A percentile compares a stretch with the other conserved stretches of the same genome.
These are phyloP conservation scores for Nephelium lappaceum DNA, from an alignment of 345 rosid species.

Conservation along the genomic window DNA sequence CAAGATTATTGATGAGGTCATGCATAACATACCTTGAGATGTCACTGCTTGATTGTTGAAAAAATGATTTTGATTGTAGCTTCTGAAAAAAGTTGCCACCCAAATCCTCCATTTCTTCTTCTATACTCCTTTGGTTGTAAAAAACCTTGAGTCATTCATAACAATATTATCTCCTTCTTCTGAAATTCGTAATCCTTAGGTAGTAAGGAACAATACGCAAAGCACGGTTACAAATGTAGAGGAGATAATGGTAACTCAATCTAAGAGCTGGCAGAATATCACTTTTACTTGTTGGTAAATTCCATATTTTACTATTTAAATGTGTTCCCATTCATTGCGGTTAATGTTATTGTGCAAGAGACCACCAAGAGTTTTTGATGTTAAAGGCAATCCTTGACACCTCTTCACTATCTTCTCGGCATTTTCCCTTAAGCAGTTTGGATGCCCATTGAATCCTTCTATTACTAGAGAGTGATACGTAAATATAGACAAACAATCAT, in stretches of 20 bases:
- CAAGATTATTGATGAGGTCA: too few relatives aligned
- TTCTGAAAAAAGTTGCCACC: neutral
- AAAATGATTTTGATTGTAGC: neutral
- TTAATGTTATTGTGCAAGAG: slow-evolving; percentile 28
- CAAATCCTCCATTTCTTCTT: too few relatives aligned
- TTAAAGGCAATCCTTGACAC: slow-evolving; percentile 39
- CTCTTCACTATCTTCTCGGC: too few relatives aligned
- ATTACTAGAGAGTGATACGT: too few relatives aligned
- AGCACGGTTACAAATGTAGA: slow-evolving; percentile 37
- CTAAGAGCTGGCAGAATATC: slow-evolving; percentile 29
- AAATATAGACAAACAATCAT: too few relatives aligned
- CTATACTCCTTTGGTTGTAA: neutral
- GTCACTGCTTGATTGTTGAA: neutral
- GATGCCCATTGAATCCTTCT: too few relatives aligned
- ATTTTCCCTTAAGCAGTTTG: too few relatives aligned
- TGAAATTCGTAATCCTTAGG: slow-evolving; percentile 38
- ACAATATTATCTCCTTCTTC: slow-evolving; percentile 25
- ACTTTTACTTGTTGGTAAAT: slow-evolving; percentile 22
- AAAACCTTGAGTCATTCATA: slow-evolving; percentile 43
- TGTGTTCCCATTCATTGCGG: slow-evolving; percentile 26
- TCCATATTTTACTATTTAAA: slow-evolving; percentile 30
- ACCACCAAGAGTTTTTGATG: slow-evolving; percentile 39
- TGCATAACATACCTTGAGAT: too few relatives aligned
- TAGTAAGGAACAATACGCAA: slow-evolving; percentile 38
- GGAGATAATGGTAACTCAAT: slow-evolving; percentile 36